Evolutionary conservation across 108 stramenopile genomes (phyloP), one percentile per base, ranked within the genome.

Genomic region (Aurantiochytrium sp.): DNA sequence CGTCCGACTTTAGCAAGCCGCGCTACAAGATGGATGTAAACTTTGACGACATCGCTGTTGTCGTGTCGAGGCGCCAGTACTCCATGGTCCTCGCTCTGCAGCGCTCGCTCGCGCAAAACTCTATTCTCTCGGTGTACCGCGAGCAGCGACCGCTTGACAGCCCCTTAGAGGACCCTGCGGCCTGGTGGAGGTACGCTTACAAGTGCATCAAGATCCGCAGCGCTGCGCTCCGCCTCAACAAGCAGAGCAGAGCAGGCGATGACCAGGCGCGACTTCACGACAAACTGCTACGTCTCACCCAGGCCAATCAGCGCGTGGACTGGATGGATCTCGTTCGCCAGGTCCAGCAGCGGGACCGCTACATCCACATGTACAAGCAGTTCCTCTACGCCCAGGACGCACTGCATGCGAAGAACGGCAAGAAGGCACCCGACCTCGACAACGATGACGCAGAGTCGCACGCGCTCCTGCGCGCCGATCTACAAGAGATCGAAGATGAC

Each of bases 151-250:
- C 73, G 12, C 39, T 81, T 17, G 73, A 81, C 73, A 48, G 42
- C 12, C 73, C 73, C 73, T 6, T 81, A 42, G 73, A 81, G 39
- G 73, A 81, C 30, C 73, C 73, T 12, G 45, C 19, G 6, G 73
- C 42, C 12, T 81, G 73, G 73, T 81, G 73, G 73, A 81, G 24
- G 45, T 81, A 81, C 3, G 73, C 73, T 12, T 81, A 81, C 30
- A 81, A 41, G 30, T 81, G 73, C 45, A 30, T 81, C 45, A 41
- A 48, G 73, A 81, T 81, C 45, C 73, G 45, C 73, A 42, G 45
- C 15, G 45, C 73, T 42, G 73, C 73, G 27, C 45, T 48, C 45
- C 39, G 45, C 6, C 73, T 81, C 27, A 48, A 41, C 45, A 41
- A 24, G 45, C 42, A 81, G 39, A 12, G 19, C 73, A 81, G 24